A percentile compares a stretch with the other conserved stretches of the same genome.
Conservation (phyloP, 2,329 filamentous ascomycete species). For the Sporothrix globosa region DNA sequence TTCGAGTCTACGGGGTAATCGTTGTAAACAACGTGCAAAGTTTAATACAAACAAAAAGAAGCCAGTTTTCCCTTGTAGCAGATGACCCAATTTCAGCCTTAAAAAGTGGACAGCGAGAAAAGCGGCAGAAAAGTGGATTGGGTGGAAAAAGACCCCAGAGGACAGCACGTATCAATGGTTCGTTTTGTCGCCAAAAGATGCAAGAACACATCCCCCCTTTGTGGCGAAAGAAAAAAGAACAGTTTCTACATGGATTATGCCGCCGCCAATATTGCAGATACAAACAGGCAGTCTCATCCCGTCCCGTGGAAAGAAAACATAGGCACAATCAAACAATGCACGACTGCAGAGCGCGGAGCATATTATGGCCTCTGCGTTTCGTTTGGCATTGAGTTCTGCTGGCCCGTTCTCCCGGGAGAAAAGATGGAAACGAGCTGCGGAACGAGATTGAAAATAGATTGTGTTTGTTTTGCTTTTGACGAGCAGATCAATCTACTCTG, state of each 20-base stretch:
- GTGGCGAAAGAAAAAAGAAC: background rate
- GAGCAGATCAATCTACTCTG: background rate
- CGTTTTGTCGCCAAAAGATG: background rate
- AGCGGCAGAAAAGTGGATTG: background rate
- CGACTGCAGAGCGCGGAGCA: background rate
- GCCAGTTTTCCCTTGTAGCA: background rate
- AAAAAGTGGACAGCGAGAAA: background rate
- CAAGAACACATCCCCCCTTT: too few species aligned
- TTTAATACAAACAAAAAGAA: too few species aligned
- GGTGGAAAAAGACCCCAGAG: background rate
- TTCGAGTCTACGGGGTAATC: background rate
- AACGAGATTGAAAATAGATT: background rate
- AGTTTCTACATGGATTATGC: background rate
- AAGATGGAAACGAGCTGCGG: too few species aligned
- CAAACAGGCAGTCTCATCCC: constrained; percentile 18
- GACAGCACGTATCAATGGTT: constrained; percentile 19
- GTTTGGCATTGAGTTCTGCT: background rate
- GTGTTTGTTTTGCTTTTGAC: background rate
- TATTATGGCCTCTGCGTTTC: constrained; percentile 17
- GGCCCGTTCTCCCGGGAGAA: constrained; percentile 16
- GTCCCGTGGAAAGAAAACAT: constrained; percentile 14
- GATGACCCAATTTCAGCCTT: constrained; percentile 24
- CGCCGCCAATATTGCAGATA: background rate
- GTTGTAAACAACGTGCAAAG: background rate
- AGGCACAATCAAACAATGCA: background rate